Evolutionary conservation across 805 yeast species (phyloP), one percentile per base, ranked within the genome.

Genomic region (Yarrowia phangngaensis): DNA sequence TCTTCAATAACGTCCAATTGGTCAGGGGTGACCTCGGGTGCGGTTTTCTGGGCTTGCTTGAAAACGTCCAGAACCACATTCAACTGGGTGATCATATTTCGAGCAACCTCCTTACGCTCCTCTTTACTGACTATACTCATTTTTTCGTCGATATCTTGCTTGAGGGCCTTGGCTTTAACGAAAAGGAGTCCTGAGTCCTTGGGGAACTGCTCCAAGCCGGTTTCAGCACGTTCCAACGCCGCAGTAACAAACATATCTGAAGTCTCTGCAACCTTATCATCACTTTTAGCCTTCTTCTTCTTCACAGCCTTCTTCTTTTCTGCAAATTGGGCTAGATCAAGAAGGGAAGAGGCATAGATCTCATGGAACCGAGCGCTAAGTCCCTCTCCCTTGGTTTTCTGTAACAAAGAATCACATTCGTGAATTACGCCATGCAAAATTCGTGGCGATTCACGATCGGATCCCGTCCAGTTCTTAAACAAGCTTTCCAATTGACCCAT

Each of bases 401-500:
- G 55, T 55, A 88, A 70, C 24, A 87, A 62, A 41, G 94, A 68
- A 59, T 90, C 96, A 67, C 95, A 84, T 62, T 90, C 97, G 58
- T 89, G 95, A n/a, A 90, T 75, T 4, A 89, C 73, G 17, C 96
- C 97, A 58, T 88, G 56, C 14, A 68, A 59, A 8, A 68, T 45
- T 14, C 56, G 56, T 13, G 64, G 62, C n/a, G 54, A 55, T 16
- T 80, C 82, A 51, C 75, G 75, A 4, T 74, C 78, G 2, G 82
- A 70, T 4, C 68, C 62, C 31, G 66, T 58, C 64, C 77, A 85
- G 3, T 85, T 79, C 12, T 69, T 65, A 83, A 89, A 86, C 30
- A 89, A 66, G 1, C 84, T 94, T 52, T 66, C 68, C 52, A 89
- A 65, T 62, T 87, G 95, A 6, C 79, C 79, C n/a, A 85, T 59